Conservation (phyloP, 208 protist genomes). For the Lotmaria passim region DNA sequence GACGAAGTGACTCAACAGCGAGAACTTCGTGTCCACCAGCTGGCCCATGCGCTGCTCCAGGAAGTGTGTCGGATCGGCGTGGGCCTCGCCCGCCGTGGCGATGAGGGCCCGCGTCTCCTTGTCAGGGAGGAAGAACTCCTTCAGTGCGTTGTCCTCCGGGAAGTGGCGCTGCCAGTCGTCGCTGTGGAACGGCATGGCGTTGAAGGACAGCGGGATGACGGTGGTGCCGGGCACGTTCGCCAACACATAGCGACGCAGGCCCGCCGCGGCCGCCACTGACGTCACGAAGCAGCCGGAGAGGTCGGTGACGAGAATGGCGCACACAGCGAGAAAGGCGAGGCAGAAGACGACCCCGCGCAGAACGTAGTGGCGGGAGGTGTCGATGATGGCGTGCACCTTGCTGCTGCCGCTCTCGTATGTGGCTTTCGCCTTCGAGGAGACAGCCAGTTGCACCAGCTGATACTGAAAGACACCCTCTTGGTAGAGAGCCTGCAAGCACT, state of each 20-base stretch:
- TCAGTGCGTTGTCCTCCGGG: conserved; percentile 34
- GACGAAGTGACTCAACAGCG: conserved; percentile 53
- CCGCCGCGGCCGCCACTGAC: conserved; percentile 36
- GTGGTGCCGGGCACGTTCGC: conserved; percentile 49
- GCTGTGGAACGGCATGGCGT: conserved; percentile 63
- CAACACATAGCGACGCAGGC: conserved; percentile 48
- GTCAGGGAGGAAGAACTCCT: conserved; percentile 29
- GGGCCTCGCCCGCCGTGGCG: neutral
- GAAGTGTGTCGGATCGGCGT: conserved; percentile 5
- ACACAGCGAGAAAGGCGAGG: conserved; percentile 20
- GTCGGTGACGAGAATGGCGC: conserved; percentile 8
- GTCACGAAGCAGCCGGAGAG: conserved; percentile 37
- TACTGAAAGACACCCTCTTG: conserved; percentile 9
- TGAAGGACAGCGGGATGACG: conserved; percentile 59
- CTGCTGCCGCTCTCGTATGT: conserved; percentile 3
- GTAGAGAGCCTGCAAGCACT: conserved; percentile 18
- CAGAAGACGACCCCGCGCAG: conserved; percentile 28
- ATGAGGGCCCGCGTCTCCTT: conserved; percentile 10
- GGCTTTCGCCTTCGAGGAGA: neutral
- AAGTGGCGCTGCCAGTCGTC: conserved; percentile 55
- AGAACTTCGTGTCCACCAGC: conserved; percentile 57
- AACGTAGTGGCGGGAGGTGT: conserved; percentile 18
- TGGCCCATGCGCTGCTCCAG: conserved; percentile 18
- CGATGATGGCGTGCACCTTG: conserved; percentile 1
- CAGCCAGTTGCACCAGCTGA: neutral